A percentile compares a stretch with the other conserved stretches of the same genome.
Conservation (phyloP, 345 rosid genomes). For the Theobroma cacao region DNA sequence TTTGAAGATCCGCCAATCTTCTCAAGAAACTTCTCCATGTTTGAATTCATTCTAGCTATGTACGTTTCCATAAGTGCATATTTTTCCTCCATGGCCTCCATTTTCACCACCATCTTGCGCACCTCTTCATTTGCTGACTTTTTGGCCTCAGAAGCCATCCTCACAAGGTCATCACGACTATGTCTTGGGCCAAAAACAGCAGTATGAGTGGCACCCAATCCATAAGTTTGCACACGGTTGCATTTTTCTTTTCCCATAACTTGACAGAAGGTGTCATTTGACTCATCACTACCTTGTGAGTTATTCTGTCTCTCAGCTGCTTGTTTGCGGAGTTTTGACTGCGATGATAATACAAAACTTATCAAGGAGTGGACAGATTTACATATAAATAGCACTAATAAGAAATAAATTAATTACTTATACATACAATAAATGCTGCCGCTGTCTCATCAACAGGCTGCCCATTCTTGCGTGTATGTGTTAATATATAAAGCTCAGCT, state of each 20-base stretch:
- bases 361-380: background rate
- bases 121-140: conserved; percentile 27
- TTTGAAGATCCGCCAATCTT: conserved; percentile 25
- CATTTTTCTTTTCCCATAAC: conserved; percentile 29
- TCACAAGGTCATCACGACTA: conserved; percentile 10
- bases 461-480: conserved; percentile 41
- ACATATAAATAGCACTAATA: background rate
- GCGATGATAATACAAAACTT: conserved; percentile 8
- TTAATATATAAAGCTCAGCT: conserved; percentile 37
- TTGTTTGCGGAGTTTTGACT: conserved; percentile 31
- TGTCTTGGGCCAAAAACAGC: conserved; percentile 23
- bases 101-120: conserved; percentile 27
- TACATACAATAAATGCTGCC: conserved; percentile 31
- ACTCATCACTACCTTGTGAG: conserved; percentile 16
- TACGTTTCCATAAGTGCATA: conserved; percentile 31
- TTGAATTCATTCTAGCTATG: conserved; percentile 31
- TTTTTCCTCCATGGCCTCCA: conserved; percentile 40
- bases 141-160: conserved; percentile 30
- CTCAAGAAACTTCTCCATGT: conserved; percentile 30
- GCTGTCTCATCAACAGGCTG: conserved; percentile 32
- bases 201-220: conserved; percentile 22
- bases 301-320: conserved; percentile 15
- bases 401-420: background rate
- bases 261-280: conserved; percentile 27
- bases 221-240: conserved; percentile 18